Base-by-base conservation (phyloP, 164 flowering plant genomes). In the Malania oleifera region DNA sequence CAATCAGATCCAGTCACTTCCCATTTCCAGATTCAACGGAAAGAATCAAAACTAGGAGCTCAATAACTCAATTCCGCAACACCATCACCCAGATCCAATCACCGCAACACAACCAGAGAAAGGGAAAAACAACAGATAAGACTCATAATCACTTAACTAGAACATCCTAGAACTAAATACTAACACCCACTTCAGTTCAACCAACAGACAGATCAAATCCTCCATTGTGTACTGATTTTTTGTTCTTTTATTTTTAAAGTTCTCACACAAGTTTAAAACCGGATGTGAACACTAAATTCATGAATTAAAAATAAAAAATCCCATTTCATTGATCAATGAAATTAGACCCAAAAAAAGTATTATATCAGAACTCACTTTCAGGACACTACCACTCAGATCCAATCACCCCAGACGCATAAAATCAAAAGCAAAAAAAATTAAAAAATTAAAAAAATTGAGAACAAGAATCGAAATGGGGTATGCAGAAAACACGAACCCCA, bases 401-500 rank as follows among this genome's bases (percentile, higher is more conserved):
- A 39, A 52, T 5, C 49, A 41, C 23, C 41, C 5, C 43, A 64
- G 9, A 45, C 41, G 7, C 12, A 37, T 19, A 0, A 5, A 31
- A 31, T 11, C 13, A 38, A 38, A 38, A 38, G n/a, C n/a, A n/a
- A n/a, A n/a, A n/a, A n/a, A 26, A 1, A 24, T 25, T 7, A 52
- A 58, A 52, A n/a, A 19, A 25, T 4, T 19, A 35, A 50, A 2
- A 2, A 52, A 27, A 23, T 45, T 13, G 9, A 55, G 31, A 25
- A 37, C 45, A 20, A 47, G 52, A 27, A 26, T 25, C 15, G 38
- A 54, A 51, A 69, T 45, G 47, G 52, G n/a, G 27, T 27, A 6
- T 6, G 22, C 8, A 13, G 29, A 28, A 43, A 43, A 40, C 54
- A 81, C 75, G 38, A 24, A 87, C 98, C 91, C 82, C 93, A 55